These are phyloP conservation scores for Rosa persica DNA, from an alignment of 306 rosid species.

Conservation along the genomic window DNA sequence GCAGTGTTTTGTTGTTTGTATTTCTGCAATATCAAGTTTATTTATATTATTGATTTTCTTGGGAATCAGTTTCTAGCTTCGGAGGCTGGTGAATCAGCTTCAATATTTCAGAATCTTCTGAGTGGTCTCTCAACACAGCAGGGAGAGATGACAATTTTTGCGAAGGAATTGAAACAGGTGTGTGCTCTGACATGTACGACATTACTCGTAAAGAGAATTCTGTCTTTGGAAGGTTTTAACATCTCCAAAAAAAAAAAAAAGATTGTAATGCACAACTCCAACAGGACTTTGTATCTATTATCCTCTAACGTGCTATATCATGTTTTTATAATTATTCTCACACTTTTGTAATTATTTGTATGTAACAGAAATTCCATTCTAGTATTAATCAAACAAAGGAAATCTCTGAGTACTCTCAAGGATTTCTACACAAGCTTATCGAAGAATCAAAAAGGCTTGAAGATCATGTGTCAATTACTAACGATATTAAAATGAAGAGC, in stretches of 20 bases:
- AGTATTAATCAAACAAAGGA: slow-evolving; percentile 61
- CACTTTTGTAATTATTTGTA: slow-evolving; percentile 15
- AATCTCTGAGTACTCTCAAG: slow-evolving; percentile 70
- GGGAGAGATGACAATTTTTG: slow-evolving; percentile 61
- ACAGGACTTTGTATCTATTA: background rate
- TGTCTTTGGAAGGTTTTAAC: background rate
- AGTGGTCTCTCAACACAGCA: slow-evolving; percentile 68
- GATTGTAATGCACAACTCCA: background rate
- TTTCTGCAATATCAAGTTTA: background rate
- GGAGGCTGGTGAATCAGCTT: slow-evolving; percentile 49
- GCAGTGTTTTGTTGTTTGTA: background rate
- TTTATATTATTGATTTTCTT: background rate
- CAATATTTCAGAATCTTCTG: slow-evolving; percentile 69
- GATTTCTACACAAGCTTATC: slow-evolving; percentile 55
- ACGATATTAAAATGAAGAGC: slow-evolving; percentile 52
- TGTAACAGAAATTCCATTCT: slow-evolving; percentile 54
- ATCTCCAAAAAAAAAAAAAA: background rate
- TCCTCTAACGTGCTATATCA: background rate
- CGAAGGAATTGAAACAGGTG: slow-evolving; percentile 76
- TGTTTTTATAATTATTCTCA: slow-evolving; percentile 5
- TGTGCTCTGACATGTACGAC: slow-evolving; percentile 9
- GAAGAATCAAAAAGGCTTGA: slow-evolving; percentile 69
- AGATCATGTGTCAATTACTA: slow-evolving; percentile 48
- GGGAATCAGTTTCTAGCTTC: slow-evolving; percentile 67
- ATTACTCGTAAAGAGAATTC: background rate